Evolutionary conservation across 805 yeast species (phyloP).

Genomic region (Alloascoidea africana): DNA sequence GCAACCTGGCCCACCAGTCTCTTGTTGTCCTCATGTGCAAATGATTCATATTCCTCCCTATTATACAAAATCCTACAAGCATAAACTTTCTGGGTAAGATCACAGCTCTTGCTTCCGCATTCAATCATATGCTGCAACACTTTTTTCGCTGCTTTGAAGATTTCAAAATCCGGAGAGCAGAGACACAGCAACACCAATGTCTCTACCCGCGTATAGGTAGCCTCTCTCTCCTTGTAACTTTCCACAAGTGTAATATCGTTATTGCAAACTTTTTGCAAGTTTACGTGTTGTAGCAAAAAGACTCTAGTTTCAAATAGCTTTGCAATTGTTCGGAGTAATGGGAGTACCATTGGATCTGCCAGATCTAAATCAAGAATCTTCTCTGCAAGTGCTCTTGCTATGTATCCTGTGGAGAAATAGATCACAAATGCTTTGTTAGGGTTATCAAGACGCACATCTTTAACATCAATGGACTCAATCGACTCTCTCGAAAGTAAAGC

Average conservation of each 20-base stretch:
- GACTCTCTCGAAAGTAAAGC: not conserved
- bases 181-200: not conserved
- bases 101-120: too few relatives aligned
- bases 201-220: not conserved
- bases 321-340: not conserved
- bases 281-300: conserved; percentile 15
- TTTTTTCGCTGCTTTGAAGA: not conserved
- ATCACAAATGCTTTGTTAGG: not conserved
- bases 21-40: too few relatives aligned
- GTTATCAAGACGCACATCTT: not conserved
- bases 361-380: not conserved
- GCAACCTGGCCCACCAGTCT: conserved; percentile 66
- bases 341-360: not conserved
- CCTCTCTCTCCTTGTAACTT: not conserved
- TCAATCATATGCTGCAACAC: not conserved
- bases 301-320: conserved; percentile 14
- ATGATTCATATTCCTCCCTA: conserved; percentile 23
- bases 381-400: not conserved
- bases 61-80: conserved; percentile 16
- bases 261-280: conserved; percentile 3
- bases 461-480: not conserved
- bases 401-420: not conserved
- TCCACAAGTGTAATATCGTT: not conserved
- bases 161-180: conserved; percentile 1
- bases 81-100: not conserved